Percentiles rank a stretch among this genome's conserved stretches.
These are phyloP conservation scores for Chenopodium suecicum DNA, from an alignment of 148 eudicot genomes.

Conservation along the genomic window DNA sequence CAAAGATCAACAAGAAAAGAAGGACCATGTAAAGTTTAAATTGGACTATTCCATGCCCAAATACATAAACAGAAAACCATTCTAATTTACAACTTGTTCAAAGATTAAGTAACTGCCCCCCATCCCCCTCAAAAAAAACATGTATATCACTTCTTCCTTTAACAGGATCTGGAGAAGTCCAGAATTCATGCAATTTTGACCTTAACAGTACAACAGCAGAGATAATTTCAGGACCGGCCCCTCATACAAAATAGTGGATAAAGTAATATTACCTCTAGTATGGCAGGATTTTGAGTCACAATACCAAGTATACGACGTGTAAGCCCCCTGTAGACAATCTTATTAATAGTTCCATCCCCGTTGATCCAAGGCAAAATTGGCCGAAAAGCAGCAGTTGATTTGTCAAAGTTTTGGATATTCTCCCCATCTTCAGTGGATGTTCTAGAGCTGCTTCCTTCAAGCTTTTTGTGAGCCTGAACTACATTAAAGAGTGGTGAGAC, in stretches of 20 bases:
- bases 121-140: neutral
- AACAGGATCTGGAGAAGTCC: neutral
- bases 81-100: neutral
- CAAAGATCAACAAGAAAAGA: neutral
- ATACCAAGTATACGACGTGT: constrained; percentile 79
- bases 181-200: neutral
- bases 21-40: neutral
- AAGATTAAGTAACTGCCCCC: neutral
- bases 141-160: neutral
- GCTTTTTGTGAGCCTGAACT: constrained; percentile 23
- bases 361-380: constrained; percentile 95
- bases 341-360: constrained; percentile 86
- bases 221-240: neutral
- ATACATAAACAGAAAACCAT: neutral
- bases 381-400: constrained; percentile 31
- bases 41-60: neutral
- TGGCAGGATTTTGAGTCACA: constrained; percentile 88
- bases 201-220: neutral
- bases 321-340: constrained; percentile 71
- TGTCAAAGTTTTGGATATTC: constrained; percentile 30
- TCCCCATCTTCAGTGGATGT: constrained; percentile 25
- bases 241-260: neutral
- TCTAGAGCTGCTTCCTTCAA: constrained; percentile 29
- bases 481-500: constrained; percentile 36
- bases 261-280: constrained; percentile 54